These are phyloP conservation scores for Talaromyces funiculosus DNA, from an alignment of 2,329 filamentous ascomycete genomes.

Conservation along the genomic window DNA sequence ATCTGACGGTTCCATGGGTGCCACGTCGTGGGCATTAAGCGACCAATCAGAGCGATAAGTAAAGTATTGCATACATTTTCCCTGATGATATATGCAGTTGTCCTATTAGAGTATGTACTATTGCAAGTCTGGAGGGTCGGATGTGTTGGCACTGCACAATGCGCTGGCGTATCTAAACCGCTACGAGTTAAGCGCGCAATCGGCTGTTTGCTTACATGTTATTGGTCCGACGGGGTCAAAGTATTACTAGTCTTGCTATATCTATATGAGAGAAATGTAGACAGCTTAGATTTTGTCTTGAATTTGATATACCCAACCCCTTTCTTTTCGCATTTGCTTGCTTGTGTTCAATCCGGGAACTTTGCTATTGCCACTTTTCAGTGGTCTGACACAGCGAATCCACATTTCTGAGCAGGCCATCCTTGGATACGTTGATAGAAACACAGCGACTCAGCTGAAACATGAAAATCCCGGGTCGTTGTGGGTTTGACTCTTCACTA, in stretches of 20 bases:
- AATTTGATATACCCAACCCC: background rate
- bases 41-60: background rate
- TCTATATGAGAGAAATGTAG: background rate
- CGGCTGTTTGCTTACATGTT: background rate
- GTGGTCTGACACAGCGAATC: background rate
- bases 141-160: slow-evolving; percentile 12
- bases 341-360: background rate
- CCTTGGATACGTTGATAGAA: background rate
- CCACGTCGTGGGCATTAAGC: slow-evolving; percentile 1
- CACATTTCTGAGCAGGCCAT: background rate
- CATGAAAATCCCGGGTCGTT: background rate
- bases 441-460: background rate
- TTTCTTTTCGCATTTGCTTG: background rate
- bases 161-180: slow-evolving; percentile 9
- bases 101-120: slow-evolving; percentile 7
- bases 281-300: background rate
- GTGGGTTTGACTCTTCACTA: background rate
- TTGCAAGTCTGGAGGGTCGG: background rate
- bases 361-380: background rate
- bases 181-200: background rate
- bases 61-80: background rate
- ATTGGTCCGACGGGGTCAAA: background rate
- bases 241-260: too few relatives aligned
- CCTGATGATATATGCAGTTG: background rate
- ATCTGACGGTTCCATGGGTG: background rate